A percentile compares a stretch with the other conserved stretches of the same genome.
phyloP scores from a whole-genome alignment of 2,329 filamentous ascomycete genomes.

The Phialophora macrospora region DNA sequence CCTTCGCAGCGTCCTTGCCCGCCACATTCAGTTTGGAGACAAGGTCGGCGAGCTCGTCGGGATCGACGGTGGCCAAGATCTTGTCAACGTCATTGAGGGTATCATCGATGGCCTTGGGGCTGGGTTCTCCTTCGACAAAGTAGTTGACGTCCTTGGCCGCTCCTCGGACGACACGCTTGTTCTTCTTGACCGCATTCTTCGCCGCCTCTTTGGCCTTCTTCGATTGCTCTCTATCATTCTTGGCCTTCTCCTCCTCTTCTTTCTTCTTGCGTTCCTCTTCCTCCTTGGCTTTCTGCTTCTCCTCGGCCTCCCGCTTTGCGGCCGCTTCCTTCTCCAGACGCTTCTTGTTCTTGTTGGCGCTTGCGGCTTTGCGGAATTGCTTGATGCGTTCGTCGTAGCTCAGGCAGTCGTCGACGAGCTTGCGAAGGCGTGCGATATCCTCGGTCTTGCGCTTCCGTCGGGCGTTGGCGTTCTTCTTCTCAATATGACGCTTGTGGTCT shows the following conservation, averaged over 20 bases:
- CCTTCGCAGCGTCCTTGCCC: constrained; percentile 77
- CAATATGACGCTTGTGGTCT: constrained; percentile 97
- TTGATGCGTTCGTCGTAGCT: constrained; percentile 93
- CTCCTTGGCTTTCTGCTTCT: constrained; percentile 79
- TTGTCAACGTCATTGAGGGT: constrained; percentile 85
- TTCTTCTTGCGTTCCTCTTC: constrained; percentile 79
- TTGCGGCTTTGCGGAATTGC: constrained; percentile 90
- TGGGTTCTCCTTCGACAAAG: constrained; percentile 73
- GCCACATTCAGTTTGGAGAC: constrained; percentile 77
- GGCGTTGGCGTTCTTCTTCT: constrained; percentile 97
- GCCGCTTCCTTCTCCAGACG: constrained; percentile 86
- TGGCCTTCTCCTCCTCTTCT: constrained; percentile 84
- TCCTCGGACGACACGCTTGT: constrained; percentile 94
- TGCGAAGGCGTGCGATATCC: constrained; percentile 87
- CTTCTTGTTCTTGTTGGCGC: constrained; percentile 96
- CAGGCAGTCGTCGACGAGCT: constrained; percentile 84
- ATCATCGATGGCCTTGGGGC: constrained; percentile 75
- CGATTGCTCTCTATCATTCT: constrained; percentile 76
- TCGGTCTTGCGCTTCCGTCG: constrained; percentile 99
- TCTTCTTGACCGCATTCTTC: constrained; percentile 99
- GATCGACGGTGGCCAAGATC: constrained; percentile 84
- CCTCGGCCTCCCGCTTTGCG: constrained; percentile 83
- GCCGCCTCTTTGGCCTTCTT: constrained; percentile 99
- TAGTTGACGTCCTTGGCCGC: constrained; percentile 98
- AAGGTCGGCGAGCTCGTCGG: constrained; percentile 85